These are phyloP conservation scores for Leishmania tarentolae DNA, from an alignment of 208 protist genomes.

Conservation along the genomic window DNA sequence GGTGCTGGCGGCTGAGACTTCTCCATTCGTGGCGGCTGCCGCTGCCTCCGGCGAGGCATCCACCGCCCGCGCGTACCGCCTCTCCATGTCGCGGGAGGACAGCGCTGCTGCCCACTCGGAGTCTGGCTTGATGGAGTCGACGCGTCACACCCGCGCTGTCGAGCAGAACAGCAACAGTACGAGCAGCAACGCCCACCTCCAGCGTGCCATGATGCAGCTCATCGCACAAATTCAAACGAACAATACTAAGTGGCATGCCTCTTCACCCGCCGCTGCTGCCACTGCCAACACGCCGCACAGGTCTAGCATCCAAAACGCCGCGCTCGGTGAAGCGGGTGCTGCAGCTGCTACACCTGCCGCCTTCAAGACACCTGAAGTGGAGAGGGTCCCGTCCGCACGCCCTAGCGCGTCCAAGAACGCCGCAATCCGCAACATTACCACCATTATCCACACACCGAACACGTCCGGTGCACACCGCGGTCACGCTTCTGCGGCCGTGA, in stretches of 20 bases:
- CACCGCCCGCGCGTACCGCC: not conserved
- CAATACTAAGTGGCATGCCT: slow-evolving; percentile 8
- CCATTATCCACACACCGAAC: slow-evolving; percentile 34
- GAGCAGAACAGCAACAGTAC: slow-evolving; percentile 5
- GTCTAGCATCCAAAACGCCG: slow-evolving; percentile 3
- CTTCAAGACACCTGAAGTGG: slow-evolving; percentile 32
- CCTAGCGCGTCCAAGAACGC: slow-evolving; percentile 35
- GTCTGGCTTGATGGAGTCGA: slow-evolving; percentile 9
- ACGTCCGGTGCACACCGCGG: not conserved
- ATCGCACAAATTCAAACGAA: slow-evolving; percentile 32
- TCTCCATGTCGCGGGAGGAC: slow-evolving; percentile 20
- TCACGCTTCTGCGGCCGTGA: not conserved
- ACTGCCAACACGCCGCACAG: slow-evolving; percentile 20
- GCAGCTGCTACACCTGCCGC: not conserved
- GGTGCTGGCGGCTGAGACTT: slow-evolving; percentile 31
- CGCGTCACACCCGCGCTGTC: not conserved
- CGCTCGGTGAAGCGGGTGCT: not conserved
- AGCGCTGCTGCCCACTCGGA: slow-evolving; percentile 20
- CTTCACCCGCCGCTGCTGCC: not conserved
- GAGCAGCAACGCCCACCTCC: slow-evolving; percentile 16
- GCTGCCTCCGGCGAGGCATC: not conserved
- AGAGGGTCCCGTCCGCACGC: slow-evolving; percentile 32
- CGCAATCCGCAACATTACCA: slow-evolving; percentile 28
- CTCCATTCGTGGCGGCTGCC: slow-evolving; percentile 26
- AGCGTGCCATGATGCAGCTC: slow-evolving; percentile 31